Percentiles rank a stretch among this genome's conserved stretches.
Evolutionary conservation across 371 early-diverging fungal species (phyloP).

Genomic region (Mucor irregularis): DNA sequence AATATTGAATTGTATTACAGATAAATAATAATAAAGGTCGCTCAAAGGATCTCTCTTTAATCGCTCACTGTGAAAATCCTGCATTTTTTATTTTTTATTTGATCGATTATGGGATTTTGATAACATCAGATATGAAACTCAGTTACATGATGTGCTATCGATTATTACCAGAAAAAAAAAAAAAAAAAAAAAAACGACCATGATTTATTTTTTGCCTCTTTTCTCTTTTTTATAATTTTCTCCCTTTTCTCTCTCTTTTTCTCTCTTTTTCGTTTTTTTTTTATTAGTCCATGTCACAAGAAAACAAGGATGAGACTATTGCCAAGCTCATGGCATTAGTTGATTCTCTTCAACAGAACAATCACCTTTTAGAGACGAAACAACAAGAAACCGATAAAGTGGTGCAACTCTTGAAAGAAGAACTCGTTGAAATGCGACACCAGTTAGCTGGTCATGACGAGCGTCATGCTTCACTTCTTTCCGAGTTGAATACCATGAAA

Average conservation of each 20-base stretch:
- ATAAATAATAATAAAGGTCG: conserved; percentile 14
- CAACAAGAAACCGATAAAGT: not conserved
- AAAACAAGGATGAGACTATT: not conserved
- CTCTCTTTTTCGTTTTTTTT: not conserved
- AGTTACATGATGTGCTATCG: no score
- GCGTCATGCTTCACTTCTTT: conserved; percentile 4
- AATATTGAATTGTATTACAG: conserved; percentile 84
- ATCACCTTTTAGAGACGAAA: not conserved
- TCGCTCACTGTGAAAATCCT: no score
- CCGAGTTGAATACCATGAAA: conserved; percentile 3
- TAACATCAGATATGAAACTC: no score
- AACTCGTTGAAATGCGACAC: not conserved
- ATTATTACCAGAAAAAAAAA: not conserved
- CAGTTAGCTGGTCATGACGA: conserved; percentile 5
- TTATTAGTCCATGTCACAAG: not conserved
- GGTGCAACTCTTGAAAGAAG: not conserved
- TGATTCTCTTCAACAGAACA: no score
- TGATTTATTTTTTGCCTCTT: not conserved
- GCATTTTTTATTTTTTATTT: no score
- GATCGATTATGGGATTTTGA: no score
- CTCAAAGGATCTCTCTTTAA: not conserved
- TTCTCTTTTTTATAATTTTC: not conserved
- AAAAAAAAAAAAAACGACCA: not conserved
- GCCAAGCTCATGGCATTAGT: no score
- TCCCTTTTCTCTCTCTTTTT: not conserved